phyloP scores from a whole-genome alignment of 768 basidiomycete genomes.

The Megacollybia marginata region DNA sequence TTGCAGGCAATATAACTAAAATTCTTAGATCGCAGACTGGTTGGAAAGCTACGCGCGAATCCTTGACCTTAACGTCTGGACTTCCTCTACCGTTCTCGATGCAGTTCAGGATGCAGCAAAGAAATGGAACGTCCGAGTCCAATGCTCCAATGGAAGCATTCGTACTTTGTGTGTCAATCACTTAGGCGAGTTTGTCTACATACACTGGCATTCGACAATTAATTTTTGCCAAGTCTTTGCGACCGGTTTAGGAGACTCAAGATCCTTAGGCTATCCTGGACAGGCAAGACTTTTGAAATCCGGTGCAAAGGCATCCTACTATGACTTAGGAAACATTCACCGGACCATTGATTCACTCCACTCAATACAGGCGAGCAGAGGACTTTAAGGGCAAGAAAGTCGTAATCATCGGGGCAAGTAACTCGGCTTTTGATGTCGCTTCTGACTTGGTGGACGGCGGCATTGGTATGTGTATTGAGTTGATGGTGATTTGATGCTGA shows the following conservation, averaged over 20 bases:
- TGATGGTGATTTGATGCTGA: background rate
- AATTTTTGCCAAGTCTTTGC: no score
- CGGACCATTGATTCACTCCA: slow-evolving; percentile 48
- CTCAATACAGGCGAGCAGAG: slow-evolving; percentile 36
- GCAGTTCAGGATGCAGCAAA: slow-evolving; percentile 27
- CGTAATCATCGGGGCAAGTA: slow-evolving; percentile 63
- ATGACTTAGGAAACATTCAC: slow-evolving; percentile 34
- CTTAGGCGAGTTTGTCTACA: no score
- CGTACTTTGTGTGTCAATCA: slow-evolving; percentile 21
- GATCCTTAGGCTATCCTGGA: slow-evolving; percentile 44
- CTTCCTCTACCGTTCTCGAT: slow-evolving; percentile 34
- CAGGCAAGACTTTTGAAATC: slow-evolving; percentile 18
- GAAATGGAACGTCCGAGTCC: slow-evolving; percentile 39
- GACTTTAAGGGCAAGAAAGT: slow-evolving; percentile 57
- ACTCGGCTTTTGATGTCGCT: slow-evolving; percentile 44
- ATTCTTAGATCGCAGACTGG: slow-evolving; percentile 50
- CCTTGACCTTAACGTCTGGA: slow-evolving; percentile 62
- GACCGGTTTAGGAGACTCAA: slow-evolving; percentile 26
- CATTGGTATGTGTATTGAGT: slow-evolving; percentile 15
- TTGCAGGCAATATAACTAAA: no score
- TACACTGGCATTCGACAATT: no score
- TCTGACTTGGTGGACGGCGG: slow-evolving; percentile 33
- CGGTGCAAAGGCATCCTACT: background rate
- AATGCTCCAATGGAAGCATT: slow-evolving; percentile 10
- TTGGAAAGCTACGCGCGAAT: slow-evolving; percentile 53